A percentile compares a stretch with the other conserved stretches of the same genome.
Conservation (phyloP, 2,329 filamentous ascomycete species). For the Exophiala calicioides region DNA sequence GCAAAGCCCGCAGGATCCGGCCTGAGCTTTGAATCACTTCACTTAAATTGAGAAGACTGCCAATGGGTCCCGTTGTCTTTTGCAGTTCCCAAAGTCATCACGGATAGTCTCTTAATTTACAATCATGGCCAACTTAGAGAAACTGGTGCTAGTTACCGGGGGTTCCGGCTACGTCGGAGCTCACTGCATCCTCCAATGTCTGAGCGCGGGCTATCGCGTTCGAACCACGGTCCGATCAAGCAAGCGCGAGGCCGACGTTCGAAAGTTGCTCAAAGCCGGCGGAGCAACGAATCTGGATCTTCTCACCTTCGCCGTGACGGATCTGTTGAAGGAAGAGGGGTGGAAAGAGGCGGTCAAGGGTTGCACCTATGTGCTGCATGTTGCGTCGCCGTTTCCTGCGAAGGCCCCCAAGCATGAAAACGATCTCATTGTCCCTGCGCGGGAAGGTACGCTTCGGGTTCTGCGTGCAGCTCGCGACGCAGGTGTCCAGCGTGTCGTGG, state of each 20-base stretch:
- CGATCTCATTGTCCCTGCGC: slow-evolving; percentile 38
- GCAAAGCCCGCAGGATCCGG: no score
- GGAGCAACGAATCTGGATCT: not conserved
- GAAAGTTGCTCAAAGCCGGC: not conserved
- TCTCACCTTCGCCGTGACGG: slow-evolving; percentile 7
- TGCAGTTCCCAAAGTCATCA: no score
- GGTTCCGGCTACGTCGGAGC: slow-evolving; percentile 4
- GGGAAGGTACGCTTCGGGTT: slow-evolving; percentile 37
- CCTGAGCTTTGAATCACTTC: no score
- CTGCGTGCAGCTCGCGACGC: slow-evolving; percentile 33
- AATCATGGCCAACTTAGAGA: no score
- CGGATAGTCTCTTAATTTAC: no score
- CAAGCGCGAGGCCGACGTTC: not conserved
- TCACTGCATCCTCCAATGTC: slow-evolving; percentile 3
- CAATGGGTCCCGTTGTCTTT: no score
- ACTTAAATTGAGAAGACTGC: no score
- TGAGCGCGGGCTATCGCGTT: slow-evolving; percentile 5
- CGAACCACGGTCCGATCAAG: slow-evolving; percentile 7
- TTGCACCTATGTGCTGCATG: slow-evolving; percentile 6
- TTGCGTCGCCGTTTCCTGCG: slow-evolving; percentile 7
- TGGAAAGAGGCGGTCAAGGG: slow-evolving; percentile 7
- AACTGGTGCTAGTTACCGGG: slow-evolving; percentile 9
- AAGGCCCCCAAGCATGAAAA: slow-evolving; percentile 35
- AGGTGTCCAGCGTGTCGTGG: slow-evolving; percentile 30
- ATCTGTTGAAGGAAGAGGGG: slow-evolving; percentile 5